A percentile compares a stretch with the other conserved stretches of the same genome.
Conservation (phyloP, 805 yeast species). For the Candida tallmaniae region DNA sequence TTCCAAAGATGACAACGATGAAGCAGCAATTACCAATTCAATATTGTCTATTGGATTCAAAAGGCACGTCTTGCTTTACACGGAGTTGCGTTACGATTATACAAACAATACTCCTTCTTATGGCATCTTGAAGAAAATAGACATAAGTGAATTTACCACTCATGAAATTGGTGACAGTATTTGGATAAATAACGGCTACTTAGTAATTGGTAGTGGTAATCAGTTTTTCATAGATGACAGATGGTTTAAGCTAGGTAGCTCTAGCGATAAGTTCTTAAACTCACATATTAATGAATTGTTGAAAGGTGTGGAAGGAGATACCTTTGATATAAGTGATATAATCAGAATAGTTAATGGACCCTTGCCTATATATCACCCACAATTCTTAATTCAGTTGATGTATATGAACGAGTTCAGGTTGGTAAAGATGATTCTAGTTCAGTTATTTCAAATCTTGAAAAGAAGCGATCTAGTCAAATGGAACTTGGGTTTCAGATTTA, state of each 20-base stretch:
- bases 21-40: conserved; percentile 34
- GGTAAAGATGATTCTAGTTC: conserved; percentile 53
- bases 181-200: conserved; percentile 76
- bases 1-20: no score
- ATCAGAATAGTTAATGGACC: conserved; percentile 84
- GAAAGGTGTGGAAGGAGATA: conserved; percentile 21
- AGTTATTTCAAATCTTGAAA: conserved; percentile 51
- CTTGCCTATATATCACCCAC: conserved; percentile 87
- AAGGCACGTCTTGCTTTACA: conserved; percentile 58
- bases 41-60: conserved; percentile 78
- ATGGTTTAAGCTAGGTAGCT: conserved; percentile 30
- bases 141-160: conserved; percentile 64
- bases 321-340: conserved; percentile 55
- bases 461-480: conserved; percentile 23
- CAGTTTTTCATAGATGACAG: conserved; percentile 83
- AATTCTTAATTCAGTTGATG: conserved; percentile 70
- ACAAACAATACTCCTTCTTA: conserved; percentile 77
- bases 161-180: conserved; percentile 85
- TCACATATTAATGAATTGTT: conserved; percentile 42
- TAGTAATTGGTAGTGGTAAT: conserved; percentile 85
- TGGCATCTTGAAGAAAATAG: conserved; percentile 68
- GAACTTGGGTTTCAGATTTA: conserved; percentile 29
- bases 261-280: conserved; percentile 40
- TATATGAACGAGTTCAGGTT: conserved; percentile 54
- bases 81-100: conserved; percentile 85